phyloP scores from a whole-genome alignment of 495 filamentous ascomycete genomes.

The Penicillium manginii region DNA sequence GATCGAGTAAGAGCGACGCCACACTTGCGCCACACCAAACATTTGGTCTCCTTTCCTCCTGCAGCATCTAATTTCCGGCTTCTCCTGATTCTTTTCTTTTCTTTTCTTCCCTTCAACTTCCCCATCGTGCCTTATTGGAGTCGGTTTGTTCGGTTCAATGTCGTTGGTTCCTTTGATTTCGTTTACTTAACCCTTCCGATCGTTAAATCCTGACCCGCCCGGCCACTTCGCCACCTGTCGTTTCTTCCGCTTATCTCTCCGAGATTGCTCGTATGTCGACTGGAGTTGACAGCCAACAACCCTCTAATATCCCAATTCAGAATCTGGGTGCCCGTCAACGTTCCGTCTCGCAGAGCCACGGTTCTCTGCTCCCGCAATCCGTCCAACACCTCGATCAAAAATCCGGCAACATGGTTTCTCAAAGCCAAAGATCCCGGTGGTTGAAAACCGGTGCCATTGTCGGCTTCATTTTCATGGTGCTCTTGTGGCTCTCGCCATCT shows the following conservation, averaged over 20 bases:
- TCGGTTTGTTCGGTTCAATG: conserved; percentile 38
- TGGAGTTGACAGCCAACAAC: conserved; percentile 43
- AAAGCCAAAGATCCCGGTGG: conserved; percentile 75
- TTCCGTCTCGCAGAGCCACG: conserved; percentile 36
- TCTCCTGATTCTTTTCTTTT: conserved; percentile 20
- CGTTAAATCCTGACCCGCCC: conserved; percentile 30
- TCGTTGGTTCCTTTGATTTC: conserved; percentile 17
- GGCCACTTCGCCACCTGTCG: conserved; percentile 22
- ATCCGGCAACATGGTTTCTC: conserved; percentile 58
- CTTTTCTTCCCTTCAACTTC: conserved; percentile 17
- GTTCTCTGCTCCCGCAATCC: conserved; percentile 20
- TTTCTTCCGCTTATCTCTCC: conserved; percentile 14
- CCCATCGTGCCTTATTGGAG: conserved; percentile 26
- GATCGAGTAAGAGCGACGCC: conserved; percentile 28
- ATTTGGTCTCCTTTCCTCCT: conserved; percentile 28
- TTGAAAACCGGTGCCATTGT: conserved; percentile 83
- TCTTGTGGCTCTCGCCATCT: conserved; percentile 74
- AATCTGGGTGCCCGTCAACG: conserved; percentile 36
- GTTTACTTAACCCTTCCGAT: conserved; percentile 21
- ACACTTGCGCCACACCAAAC: conserved; percentile 35
- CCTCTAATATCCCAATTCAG: conserved; percentile 21
- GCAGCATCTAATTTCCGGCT: not conserved
- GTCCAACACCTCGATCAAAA: conserved; percentile 22
- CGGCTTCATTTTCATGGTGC: conserved; percentile 70
- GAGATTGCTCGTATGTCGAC: conserved; percentile 54